phyloP scores from a whole-genome alignment of 192 early-diverging fungal genomes.

The Hyaloraphidium curvatum region DNA sequence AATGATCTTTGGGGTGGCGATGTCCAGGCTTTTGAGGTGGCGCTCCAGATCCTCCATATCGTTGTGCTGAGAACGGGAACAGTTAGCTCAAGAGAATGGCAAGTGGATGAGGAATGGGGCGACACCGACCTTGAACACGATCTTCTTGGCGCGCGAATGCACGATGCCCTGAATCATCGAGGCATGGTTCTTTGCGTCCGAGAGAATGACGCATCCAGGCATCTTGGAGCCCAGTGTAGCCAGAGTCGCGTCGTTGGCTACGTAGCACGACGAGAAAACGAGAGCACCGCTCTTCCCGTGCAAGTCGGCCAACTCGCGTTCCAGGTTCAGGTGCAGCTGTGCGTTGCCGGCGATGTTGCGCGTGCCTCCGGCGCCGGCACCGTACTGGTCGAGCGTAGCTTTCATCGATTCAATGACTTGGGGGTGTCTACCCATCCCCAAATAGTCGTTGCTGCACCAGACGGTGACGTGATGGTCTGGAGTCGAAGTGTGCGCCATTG shows the following conservation, averaged over 20 bases:
- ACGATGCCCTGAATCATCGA: constrained; percentile 97
- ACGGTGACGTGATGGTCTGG: constrained; percentile 79
- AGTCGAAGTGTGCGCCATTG: constrained; percentile 78
- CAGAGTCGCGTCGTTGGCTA: constrained; percentile 92
- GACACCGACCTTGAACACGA: too few species aligned
- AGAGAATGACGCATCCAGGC: constrained; percentile 85
- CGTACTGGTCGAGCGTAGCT: constrained; percentile 78
- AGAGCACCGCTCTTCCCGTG: constrained; percentile 82
- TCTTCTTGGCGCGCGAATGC: constrained; percentile 69
- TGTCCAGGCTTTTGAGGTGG: constrained; percentile 57
- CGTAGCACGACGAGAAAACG: constrained; percentile 94
- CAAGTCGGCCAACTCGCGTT: constrained; percentile 73
- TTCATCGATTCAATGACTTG: constrained; percentile 78
- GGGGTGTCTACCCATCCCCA: constrained; percentile 86
- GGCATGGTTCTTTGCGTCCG: constrained; percentile 88
- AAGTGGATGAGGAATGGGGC: too few species aligned
- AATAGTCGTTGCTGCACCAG: constrained; percentile 98
- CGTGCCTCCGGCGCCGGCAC: constrained; percentile 95
- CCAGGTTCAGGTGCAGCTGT: constrained; percentile 77
- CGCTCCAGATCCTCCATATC: constrained; percentile 74
- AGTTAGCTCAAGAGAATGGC: too few species aligned
- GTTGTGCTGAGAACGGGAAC: too few species aligned
- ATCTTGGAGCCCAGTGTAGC: constrained; percentile 71
- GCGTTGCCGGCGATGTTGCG: constrained; percentile 99
- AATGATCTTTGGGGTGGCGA: constrained; percentile 78